Conservation (phyloP, 768 basidiomycete genomes). For the Butyriboletus loyo region DNA sequence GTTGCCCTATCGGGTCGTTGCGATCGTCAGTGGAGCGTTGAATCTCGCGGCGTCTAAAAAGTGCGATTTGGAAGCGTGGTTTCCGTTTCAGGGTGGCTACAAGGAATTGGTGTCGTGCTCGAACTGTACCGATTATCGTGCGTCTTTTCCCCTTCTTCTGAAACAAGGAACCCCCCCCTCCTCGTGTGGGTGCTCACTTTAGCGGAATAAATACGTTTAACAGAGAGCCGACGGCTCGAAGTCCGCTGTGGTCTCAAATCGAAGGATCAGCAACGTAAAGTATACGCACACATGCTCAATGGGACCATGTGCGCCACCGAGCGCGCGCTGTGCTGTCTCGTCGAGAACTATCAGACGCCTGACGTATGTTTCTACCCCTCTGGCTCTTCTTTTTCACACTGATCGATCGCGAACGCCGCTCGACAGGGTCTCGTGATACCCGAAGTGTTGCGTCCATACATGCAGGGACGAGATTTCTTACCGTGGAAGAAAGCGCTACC, state of each 20-base stretch:
- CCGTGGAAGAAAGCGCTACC: conserved; percentile 82
- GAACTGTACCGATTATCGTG: conserved; percentile 99
- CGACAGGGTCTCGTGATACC: conserved; percentile 87
- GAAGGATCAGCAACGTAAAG: conserved; percentile 85
- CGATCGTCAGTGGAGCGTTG: conserved; percentile 93
- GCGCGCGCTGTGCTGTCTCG: conserved; percentile 92
- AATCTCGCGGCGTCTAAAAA: conserved; percentile 98
- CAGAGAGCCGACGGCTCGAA: conserved; percentile 92
- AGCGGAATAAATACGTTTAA: not conserved
- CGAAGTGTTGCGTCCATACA: conserved; percentile 87
- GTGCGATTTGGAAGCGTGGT: conserved; percentile 98
- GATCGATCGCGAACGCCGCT: not conserved
- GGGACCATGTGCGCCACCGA: conserved; percentile 97
- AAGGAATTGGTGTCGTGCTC: conserved; percentile 98
- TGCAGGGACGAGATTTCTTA: conserved; percentile 91
- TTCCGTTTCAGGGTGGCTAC: conserved; percentile 94
- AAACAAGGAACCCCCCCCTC: not conserved
- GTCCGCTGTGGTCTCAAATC: conserved; percentile 89
- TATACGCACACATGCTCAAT: conserved; percentile 99
- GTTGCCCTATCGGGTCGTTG: conserved; percentile 87
- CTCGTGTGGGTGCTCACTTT: not conserved
- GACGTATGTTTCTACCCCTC: conserved; percentile 54
- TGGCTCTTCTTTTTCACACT: not conserved
- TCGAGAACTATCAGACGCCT: conserved; percentile 97
- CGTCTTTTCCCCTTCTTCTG: conserved; percentile 32